Conservation (phyloP, 306 rosid species). For the Mimosa pudica region DNA sequence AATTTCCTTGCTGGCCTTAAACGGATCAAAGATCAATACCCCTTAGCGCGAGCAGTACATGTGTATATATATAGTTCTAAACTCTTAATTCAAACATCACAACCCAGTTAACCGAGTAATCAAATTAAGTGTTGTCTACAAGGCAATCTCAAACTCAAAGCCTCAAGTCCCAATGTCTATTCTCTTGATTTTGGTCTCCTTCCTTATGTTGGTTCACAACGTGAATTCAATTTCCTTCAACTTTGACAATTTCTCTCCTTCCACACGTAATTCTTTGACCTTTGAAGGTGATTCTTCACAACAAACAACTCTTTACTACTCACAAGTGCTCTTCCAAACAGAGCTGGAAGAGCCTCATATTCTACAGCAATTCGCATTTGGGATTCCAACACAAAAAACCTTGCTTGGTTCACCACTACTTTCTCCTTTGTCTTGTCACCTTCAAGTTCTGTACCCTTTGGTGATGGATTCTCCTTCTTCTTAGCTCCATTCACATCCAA, state of each 20-base stretch:
- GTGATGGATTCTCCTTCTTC: conserved; percentile 48
- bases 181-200: background rate
- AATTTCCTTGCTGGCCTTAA: conserved; percentile 2
- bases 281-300: conserved; percentile 39
- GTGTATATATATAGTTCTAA: background rate
- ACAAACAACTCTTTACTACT: conserved; percentile 41
- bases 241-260: conserved; percentile 13
- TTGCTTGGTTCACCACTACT: conserved; percentile 27
- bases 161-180: background rate
- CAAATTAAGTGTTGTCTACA: background rate
- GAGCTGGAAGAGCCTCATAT: conserved; percentile 47
- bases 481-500: conserved; percentile 24
- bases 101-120: background rate
- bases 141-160: conserved; percentile 12
- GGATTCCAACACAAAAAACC: conserved; percentile 31
- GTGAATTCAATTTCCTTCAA: conserved; percentile 32
- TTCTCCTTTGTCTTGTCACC: conserved; percentile 35
- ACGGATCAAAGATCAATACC: background rate
- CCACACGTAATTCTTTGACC: conserved; percentile 1
- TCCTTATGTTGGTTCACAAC: conserved; percentile 5
- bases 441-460: background rate
- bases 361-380: conserved; percentile 39
- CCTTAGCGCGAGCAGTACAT: background rate
- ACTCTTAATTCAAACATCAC: background rate
- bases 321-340: conserved; percentile 33